A percentile compares a stretch with the other conserved stretches of the same genome.
Conservation (phyloP, 2,329 filamentous ascomycete genomes). For the Apiospora kogelbergensis region DNA sequence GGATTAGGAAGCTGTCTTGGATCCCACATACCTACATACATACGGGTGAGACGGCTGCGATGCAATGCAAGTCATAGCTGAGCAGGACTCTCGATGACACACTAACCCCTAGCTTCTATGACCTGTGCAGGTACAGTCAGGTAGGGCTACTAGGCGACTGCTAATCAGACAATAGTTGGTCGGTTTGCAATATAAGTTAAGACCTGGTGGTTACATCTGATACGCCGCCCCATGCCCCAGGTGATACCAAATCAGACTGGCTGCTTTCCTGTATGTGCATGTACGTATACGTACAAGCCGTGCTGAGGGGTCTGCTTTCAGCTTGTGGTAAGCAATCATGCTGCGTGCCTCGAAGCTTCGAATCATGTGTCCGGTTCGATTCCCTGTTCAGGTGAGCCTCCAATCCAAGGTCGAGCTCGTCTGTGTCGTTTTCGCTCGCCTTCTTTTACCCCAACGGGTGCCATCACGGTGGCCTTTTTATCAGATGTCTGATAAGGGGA, state of each 20-base stretch:
- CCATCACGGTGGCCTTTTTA: background rate
- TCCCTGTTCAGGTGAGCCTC: background rate
- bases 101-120: background rate
- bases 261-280: background rate
- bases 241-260: background rate
- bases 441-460: background rate
- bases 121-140: background rate
- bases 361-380: background rate
- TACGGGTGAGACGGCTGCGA: background rate
- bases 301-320: background rate
- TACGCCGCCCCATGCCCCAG: background rate
- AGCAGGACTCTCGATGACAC: background rate
- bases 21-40: background rate
- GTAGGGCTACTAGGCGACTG: background rate
- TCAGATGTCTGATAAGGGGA: background rate
- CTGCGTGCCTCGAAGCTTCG: background rate
- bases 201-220: background rate
- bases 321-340: slow-evolving; percentile 1
- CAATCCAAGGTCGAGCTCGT: background rate
- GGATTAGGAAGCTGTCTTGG: background rate
- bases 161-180: background rate
- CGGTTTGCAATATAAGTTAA: background rate
- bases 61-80: slow-evolving; percentile 8
- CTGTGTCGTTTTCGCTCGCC: background rate
- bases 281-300: background rate